Base-by-base conservation (phyloP, 2,329 filamentous ascomycete genomes). In the Ascochyta rabiei region DNA sequence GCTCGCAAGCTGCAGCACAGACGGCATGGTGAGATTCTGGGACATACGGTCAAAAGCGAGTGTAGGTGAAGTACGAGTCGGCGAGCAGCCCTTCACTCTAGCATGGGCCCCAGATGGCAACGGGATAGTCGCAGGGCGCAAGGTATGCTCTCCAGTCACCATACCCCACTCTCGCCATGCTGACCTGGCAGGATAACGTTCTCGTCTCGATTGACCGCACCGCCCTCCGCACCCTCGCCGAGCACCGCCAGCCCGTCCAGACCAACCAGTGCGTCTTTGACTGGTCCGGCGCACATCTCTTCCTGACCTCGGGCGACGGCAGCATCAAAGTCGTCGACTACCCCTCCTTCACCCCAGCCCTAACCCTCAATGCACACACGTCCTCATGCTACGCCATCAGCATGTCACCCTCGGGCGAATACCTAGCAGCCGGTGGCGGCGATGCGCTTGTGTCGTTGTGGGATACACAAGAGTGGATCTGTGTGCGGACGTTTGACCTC, bases 391-490 rank as follows among this genome's bases (percentile, higher is more conserved):
- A 89, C 57, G 83, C 85, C 8, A 82, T 86, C 12, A 87, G 87
- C 58, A 77, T 92, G 65, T 89, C 89, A 59, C 89, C 90, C 0
- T 86, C 84, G 39, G 89, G 86, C 35, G 81, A 86, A 37, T 89
- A 87, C 68, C 79, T 93, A 39, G 90, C 90, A 0, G 89, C 89
- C 0, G 90, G 89, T 26, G 89, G 89, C 9, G 86, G 86, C 9
- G 90, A 93, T 67, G 89, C 88, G 1, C 83, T 91, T 45, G 88
- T 93, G 61, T 82, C 87, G 5, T 78, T 93, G 3, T 93, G 89
- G 87, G 89, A 93, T 66, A 92, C 89, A 3, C 81, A 82, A 35
- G 86, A 90, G 62, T 92, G 89, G 88, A 85, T 90, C 51, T 92
- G 89, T 68, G 83, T 87, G 66, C 83, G 87, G 56, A 91, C 89